These are phyloP conservation scores for Daedaleopsis sinensis DNA, from an alignment of 768 basidiomycete species.

Conservation along the genomic window DNA sequence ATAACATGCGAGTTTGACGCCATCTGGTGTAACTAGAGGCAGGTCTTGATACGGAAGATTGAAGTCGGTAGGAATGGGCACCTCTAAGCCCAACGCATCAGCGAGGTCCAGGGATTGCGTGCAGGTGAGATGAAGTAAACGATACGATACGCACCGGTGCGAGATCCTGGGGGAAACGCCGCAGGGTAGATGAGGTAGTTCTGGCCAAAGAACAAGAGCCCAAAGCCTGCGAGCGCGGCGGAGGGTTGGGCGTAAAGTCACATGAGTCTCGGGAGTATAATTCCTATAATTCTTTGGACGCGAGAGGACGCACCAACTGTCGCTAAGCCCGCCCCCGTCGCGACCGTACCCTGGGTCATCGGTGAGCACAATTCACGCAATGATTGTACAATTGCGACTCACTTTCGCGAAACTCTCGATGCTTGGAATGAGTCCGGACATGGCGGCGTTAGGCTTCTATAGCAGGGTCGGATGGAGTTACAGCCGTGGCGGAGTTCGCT, in stretches of 20 bases:
- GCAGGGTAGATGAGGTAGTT: slow-evolving; percentile 91
- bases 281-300: too few species aligned
- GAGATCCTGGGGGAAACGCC: slow-evolving; percentile 77
- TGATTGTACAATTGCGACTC: background rate
- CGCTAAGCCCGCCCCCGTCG: slow-evolving; percentile 39
- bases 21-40: slow-evolving; percentile 71
- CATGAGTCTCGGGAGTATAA: background rate
- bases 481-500: background rate
- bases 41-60: slow-evolving; percentile 79
- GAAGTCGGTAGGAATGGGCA: slow-evolving; percentile 68
- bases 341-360: slow-evolving; percentile 36
- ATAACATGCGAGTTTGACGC: slow-evolving; percentile 73
- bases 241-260: background rate
- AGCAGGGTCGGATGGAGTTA: background rate
- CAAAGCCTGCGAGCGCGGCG: slow-evolving; percentile 13
- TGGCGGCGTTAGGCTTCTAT: slow-evolving; percentile 15
- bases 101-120: background rate
- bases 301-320: slow-evolving; percentile 35
- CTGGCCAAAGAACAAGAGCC: slow-evolving; percentile 62
- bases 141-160: slow-evolving; percentile 54
- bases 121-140: background rate
- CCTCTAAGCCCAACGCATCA: slow-evolving; percentile 48
- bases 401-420: slow-evolving; percentile 51
- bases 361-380: background rate
- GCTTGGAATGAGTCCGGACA: slow-evolving; percentile 45